A percentile compares a stretch with the other conserved stretches of the same genome.
Evolutionary conservation across 441 rosid genomes (phyloP).

Genomic region (Eruca vesicaria): DNA sequence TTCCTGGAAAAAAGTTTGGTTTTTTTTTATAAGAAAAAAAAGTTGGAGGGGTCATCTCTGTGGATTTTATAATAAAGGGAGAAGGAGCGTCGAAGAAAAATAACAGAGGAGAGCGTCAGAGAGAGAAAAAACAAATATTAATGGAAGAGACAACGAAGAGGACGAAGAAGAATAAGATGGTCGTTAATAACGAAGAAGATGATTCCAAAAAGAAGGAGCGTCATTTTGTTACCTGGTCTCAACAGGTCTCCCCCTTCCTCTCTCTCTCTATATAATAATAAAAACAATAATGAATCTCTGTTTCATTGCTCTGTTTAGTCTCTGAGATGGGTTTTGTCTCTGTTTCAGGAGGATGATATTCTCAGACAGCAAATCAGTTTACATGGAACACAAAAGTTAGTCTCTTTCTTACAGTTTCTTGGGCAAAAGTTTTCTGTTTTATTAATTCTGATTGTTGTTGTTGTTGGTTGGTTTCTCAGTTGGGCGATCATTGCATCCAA

Average conservation of each 20-base stretch:
- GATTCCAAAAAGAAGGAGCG: slow-evolving; percentile 90
- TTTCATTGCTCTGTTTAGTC: not conserved
- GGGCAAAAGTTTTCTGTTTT: not conserved
- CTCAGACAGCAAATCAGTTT: slow-evolving; percentile 79
- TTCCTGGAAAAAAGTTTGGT: slow-evolving; percentile 22
- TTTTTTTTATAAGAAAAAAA: slow-evolving; percentile 25
- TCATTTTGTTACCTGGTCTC: slow-evolving; percentile 91
- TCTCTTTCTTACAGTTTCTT: not conserved
- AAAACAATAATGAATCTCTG: slow-evolving; percentile 12
- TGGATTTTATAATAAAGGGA: slow-evolving; percentile 52
- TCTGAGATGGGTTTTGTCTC: slow-evolving; percentile 4
- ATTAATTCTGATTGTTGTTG: slow-evolving; percentile 22
- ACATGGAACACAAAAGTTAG: slow-evolving; percentile 93
- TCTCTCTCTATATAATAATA: not conserved
- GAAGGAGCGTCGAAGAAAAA: slow-evolving; percentile 64
- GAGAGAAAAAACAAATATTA: slow-evolving; percentile 15
- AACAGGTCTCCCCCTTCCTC: slow-evolving; percentile 55
- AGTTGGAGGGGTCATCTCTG: slow-evolving; percentile 27
- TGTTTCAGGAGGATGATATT: slow-evolving; percentile 86
- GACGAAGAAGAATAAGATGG: slow-evolving; percentile 39
- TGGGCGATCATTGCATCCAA: slow-evolving; percentile 95
- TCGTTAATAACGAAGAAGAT: slow-evolving; percentile 43
- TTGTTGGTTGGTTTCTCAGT: slow-evolving; percentile 42
- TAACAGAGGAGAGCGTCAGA: slow-evolving; percentile 27
- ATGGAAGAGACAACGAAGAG: slow-evolving; percentile 54